A percentile compares a stretch with the other conserved stretches of the same genome.
Conservation (phyloP, 2,329 filamentous ascomycete genomes). For the Colletotrichum coccodes region DNA sequence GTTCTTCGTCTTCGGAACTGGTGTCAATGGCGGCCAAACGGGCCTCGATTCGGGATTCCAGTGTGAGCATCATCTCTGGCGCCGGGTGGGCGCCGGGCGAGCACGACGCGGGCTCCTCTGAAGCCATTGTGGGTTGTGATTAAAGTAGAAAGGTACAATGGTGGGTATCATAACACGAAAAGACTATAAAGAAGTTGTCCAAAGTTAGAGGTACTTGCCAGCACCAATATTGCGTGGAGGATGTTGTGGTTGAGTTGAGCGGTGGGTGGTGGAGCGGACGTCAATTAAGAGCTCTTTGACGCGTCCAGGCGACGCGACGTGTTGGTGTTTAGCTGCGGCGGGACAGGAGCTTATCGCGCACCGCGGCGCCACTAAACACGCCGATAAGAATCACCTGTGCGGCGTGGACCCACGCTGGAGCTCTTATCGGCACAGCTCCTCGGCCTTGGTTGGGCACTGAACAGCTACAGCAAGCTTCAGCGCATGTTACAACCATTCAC, state of each 20-base stretch:
- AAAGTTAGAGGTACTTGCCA: neutral
- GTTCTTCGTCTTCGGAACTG: slow-evolving; percentile 52
- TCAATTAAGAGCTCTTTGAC: slow-evolving; percentile 30
- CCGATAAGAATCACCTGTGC: slow-evolving; percentile 17
- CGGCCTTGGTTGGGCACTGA: neutral
- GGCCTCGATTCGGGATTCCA: slow-evolving; percentile 65
- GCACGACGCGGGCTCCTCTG: slow-evolving; percentile 57
- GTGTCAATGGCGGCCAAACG: slow-evolving; percentile 61
- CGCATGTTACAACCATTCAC: neutral
- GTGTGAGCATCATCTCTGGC: slow-evolving; percentile 59
- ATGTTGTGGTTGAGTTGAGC: slow-evolving; percentile 19
- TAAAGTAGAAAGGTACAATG: neutral
- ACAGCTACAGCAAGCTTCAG: neutral
- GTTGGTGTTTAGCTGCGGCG: slow-evolving; percentile 11
- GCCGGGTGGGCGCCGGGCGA: slow-evolving; percentile 49
- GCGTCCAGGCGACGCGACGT: slow-evolving; percentile 28
- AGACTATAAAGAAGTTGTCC: neutral
- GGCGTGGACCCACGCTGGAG: neutral
- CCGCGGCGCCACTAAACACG: slow-evolving; percentile 25
- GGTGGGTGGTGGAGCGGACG: slow-evolving; percentile 20
- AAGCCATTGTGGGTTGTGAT: slow-evolving; percentile 55
- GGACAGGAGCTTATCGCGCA: slow-evolving; percentile 25
- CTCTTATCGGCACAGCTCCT: slow-evolving; percentile 9
- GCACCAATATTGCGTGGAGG: slow-evolving; percentile 25
- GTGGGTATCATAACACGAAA: slow-evolving; percentile 28